These are phyloP conservation scores for Solanum piurae DNA, from an alignment of 257 asterid genomes.

Conservation along the genomic window DNA sequence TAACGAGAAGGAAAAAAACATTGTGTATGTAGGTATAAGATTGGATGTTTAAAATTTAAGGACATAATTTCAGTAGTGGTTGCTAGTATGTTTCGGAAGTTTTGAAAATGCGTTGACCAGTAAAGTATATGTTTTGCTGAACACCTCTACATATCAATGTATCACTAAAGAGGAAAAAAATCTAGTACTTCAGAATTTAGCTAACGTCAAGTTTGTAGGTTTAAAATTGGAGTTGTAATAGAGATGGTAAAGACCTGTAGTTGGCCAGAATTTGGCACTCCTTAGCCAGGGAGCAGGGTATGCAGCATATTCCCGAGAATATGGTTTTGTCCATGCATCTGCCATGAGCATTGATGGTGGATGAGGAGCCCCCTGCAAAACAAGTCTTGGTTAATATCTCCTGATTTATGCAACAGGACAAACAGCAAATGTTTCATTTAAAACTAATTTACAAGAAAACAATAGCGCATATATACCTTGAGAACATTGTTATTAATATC, in stretches of 20 bases:
- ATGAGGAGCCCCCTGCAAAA: constrained; percentile 88
- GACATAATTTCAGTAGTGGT: background rate
- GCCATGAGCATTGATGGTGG: constrained; percentile 98
- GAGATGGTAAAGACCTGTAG: constrained; percentile 44
- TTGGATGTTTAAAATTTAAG: background rate
- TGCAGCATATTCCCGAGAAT: constrained; percentile 94
- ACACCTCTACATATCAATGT: background rate
- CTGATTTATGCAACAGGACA: background rate
- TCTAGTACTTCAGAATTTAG: background rate
- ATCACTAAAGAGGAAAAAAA: background rate
- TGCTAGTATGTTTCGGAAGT: background rate
- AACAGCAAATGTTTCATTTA: background rate
- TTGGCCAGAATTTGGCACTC: constrained; percentile 95
- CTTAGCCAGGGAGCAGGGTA: constrained; percentile 96
- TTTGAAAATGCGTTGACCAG: background rate
- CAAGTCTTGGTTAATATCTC: constrained; percentile 9
- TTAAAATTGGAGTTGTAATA: background rate
- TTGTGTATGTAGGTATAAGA: background rate
- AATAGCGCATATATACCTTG: constrained; percentile 39
- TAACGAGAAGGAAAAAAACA: background rate
- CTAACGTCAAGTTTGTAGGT: background rate
- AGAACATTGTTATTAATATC: constrained; percentile 80
- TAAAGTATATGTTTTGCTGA: background rate
- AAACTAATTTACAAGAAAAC: background rate
- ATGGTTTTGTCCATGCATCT: constrained; percentile 87